A percentile compares a stretch with the other conserved stretches of the same genome.
These are phyloP conservation scores for Phaffomyces opuntiae DNA, from an alignment of 805 yeast species.

Conservation along the genomic window DNA sequence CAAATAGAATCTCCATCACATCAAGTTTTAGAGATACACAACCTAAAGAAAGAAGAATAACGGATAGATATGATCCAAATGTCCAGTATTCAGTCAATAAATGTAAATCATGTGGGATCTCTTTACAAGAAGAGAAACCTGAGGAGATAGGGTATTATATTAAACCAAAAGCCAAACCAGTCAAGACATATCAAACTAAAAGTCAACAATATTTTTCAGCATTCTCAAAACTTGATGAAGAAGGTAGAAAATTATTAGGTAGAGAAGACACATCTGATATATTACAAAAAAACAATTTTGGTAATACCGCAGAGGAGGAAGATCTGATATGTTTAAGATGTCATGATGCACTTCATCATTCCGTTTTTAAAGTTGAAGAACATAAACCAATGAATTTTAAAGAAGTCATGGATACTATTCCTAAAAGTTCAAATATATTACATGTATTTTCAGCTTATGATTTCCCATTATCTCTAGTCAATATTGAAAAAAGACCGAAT, in stretches of 20 bases:
- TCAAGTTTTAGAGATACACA: conserved; percentile 3
- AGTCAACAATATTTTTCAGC: conserved; percentile 15
- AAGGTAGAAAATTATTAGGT: conserved; percentile 14
- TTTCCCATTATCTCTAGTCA: conserved; percentile 48
- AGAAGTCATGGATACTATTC: conserved; percentile 30
- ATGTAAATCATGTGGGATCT: conserved; percentile 56
- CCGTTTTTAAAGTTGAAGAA: conserved; percentile 30
- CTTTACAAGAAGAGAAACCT: conserved; percentile 36
- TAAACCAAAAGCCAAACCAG: conserved; percentile 18
- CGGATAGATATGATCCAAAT: conserved; percentile 5
- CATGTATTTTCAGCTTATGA: conserved; percentile 63
- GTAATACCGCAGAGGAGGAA: conserved; percentile 1
- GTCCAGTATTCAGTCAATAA: conserved; percentile 6
- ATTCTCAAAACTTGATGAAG: conserved; percentile 18
- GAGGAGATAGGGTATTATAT: conserved; percentile 38
- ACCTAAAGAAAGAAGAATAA: not conserved
- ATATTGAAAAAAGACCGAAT: conserved; percentile 15
- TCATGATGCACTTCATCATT: conserved; percentile 40
- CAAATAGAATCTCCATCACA: not conserved
- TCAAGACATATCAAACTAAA: conserved; percentile 9
- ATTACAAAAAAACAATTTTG: not conserved
- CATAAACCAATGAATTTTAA: conserved; percentile 26
- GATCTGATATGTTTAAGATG: conserved; percentile 45
- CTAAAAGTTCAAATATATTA: conserved; percentile 39
- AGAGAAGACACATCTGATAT: not conserved